A percentile compares a stretch with the other conserved stretches of the same genome.
phyloP scores from a whole-genome alignment of 73 alveolate genomes.

The Effrenium voratum region DNA sequence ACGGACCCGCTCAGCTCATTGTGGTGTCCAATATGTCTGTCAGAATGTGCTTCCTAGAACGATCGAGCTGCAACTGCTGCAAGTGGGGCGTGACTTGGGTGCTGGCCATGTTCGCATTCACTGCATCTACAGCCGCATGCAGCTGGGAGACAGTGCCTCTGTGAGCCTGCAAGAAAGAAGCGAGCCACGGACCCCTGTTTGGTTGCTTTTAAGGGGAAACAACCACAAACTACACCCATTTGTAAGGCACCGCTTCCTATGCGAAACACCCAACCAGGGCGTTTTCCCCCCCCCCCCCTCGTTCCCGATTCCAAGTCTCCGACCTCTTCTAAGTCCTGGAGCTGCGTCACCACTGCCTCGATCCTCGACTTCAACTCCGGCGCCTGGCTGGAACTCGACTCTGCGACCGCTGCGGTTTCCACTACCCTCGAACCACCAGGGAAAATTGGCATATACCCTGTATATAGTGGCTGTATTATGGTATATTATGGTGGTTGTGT shows the following conservation, averaged over 20 bases:
- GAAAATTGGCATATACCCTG: too few relatives aligned
- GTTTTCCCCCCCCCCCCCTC: background rate
- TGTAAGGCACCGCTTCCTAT: background rate
- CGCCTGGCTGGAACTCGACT: background rate
- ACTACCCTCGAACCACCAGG: too few relatives aligned
- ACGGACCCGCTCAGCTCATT: background rate
- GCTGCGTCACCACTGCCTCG: background rate
- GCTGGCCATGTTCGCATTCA: background rate
- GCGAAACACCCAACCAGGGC: background rate
- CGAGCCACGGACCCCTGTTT: background rate
- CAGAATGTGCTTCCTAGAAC: conserved; percentile 2
- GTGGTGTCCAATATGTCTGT: conserved; percentile 37
- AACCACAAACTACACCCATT: too few relatives aligned
- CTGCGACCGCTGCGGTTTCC: too few relatives aligned
- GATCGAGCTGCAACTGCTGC: background rate
- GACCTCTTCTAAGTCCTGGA: conserved; percentile 35
- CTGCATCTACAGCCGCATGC: conserved; percentile 31
- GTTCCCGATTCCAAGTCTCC: too few relatives aligned
- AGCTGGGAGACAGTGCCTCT: conserved; percentile 34
- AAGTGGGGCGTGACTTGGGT: background rate
- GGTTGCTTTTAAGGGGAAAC: background rate
- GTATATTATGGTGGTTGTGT: too few relatives aligned
- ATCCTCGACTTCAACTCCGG: conserved; percentile 31
- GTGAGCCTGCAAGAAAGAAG: conserved; percentile 11
- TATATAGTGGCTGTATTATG: too few relatives aligned